These are phyloP conservation scores for Lycium ferocissimum DNA, from an alignment of 257 asterid species.

Conservation along the genomic window DNA sequence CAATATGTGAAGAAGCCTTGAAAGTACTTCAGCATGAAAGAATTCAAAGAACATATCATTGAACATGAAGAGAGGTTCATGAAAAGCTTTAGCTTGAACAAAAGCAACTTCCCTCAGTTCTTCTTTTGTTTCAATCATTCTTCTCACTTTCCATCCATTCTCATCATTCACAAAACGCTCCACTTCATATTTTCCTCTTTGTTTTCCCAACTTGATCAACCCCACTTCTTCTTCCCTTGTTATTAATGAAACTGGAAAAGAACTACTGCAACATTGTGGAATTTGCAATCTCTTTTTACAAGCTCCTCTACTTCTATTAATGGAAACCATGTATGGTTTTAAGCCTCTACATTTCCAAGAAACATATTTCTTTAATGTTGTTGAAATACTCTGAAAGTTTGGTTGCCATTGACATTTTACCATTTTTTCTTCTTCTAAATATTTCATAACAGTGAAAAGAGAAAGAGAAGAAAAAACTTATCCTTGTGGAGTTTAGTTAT, in stretches of 20 bases:
- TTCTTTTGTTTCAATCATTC: constrained; percentile 61
- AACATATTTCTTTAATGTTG: constrained; percentile 37
- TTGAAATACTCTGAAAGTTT: constrained; percentile 34
- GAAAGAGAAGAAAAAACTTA: no score
- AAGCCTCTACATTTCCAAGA: constrained; percentile 36
- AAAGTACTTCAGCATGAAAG: constrained; percentile 45
- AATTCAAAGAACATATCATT: constrained; percentile 64
- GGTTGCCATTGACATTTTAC: constrained; percentile 53
- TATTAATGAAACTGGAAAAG: constrained; percentile 5
- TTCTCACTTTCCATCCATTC: constrained; percentile 77
- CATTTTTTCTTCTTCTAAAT: constrained; percentile 38
- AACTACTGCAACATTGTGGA: neutral
- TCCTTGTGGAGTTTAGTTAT: no score
- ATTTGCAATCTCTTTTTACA: neutral
- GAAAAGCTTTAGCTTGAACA: constrained; percentile 90
- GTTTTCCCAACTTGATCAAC: constrained; percentile 18
- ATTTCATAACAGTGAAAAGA: neutral
- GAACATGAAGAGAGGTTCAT: constrained; percentile 68
- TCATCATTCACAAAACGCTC: constrained; percentile 47
- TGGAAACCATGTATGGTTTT: neutral
- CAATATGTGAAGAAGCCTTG: no score
- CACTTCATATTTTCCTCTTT: constrained; percentile 19
- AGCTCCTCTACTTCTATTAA: neutral
- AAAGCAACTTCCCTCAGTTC: constrained; percentile 76
- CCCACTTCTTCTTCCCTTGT: neutral